These are phyloP conservation scores for Fusarium virguliforme DNA, from an alignment of 2,329 filamentous ascomycete genomes.

Conservation along the genomic window DNA sequence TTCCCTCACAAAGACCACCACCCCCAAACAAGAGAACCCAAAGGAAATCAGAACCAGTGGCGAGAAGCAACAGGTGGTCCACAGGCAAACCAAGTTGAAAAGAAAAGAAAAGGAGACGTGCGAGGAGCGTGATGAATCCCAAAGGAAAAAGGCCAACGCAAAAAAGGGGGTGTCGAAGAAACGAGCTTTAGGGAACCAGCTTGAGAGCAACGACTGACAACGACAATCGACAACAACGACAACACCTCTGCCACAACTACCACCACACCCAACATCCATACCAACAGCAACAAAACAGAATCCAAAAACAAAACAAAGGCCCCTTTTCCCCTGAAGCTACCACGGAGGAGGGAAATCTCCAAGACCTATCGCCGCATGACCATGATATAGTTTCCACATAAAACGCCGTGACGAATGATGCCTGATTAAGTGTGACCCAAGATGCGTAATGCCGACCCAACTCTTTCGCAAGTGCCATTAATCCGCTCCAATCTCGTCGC, in stretches of 20 bases:
- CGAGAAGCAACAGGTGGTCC: constrained; percentile 36
- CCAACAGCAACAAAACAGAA: constrained; percentile 36
- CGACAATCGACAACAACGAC: constrained; percentile 8
- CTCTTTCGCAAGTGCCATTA: constrained; percentile 54
- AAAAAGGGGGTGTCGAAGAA: constrained; percentile 30
- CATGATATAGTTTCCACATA: constrained; percentile 60
- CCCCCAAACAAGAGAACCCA: not conserved
- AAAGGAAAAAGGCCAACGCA: constrained; percentile 39
- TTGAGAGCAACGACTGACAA: constrained; percentile 20
- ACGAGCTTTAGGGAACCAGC: constrained; percentile 36
- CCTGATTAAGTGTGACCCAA: constrained; percentile 58
- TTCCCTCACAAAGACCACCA: not conserved
- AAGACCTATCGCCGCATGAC: constrained; percentile 59
- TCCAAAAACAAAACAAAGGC: constrained; percentile 45
- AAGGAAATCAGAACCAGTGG: constrained; percentile 28
- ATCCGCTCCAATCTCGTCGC: constrained; percentile 72
- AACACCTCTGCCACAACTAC: not conserved
- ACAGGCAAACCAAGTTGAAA: constrained; percentile 34
- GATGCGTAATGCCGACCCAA: constrained; percentile 52
- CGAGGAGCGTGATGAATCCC: constrained; percentile 25
- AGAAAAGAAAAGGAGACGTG: constrained; percentile 39
- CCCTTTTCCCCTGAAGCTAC: constrained; percentile 56
- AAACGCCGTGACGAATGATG: constrained; percentile 61
- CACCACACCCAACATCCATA: not conserved
- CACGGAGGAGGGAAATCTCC: constrained; percentile 51